These are phyloP conservation scores for Stephania cephalantha DNA, from an alignment of 164 flowering plant genomes.

Conservation along the genomic window DNA sequence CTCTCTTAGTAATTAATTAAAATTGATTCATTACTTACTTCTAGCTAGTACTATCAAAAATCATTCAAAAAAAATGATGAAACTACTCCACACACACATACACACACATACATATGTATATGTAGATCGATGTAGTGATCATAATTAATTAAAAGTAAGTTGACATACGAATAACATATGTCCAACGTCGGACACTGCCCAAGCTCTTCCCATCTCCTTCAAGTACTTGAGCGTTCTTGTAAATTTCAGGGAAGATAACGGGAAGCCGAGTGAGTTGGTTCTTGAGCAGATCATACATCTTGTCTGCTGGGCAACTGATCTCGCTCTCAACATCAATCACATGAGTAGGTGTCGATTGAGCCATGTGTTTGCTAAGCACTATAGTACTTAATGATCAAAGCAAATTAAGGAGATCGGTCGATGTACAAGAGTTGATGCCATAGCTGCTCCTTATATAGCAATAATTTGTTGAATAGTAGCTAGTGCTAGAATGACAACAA, in stretches of 20 bases:
- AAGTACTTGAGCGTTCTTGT: slow-evolving; percentile 18
- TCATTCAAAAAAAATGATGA: too few relatives aligned
- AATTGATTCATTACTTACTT: too few relatives aligned
- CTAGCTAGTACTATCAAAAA: too few relatives aligned
- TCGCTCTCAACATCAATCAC: slow-evolving; percentile 16
- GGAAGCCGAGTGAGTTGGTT: slow-evolving; percentile 20
- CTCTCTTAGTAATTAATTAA: too few relatives aligned
- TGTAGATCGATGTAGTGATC: too few relatives aligned
- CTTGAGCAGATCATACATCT: slow-evolving; percentile 19
- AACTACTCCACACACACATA: too few relatives aligned
- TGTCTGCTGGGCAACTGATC: slow-evolving; percentile 20
- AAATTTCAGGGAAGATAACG: slow-evolving; percentile 15
- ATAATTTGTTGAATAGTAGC: too few relatives aligned
- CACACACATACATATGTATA: too few relatives aligned
- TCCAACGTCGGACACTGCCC: slow-evolving; percentile 20
- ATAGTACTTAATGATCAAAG: background rate
- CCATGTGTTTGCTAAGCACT: background rate
- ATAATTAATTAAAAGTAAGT: too few relatives aligned
- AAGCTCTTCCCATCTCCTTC: slow-evolving; percentile 28
- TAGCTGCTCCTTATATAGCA: background rate
- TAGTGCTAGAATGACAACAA: too few relatives aligned
- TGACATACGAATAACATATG: slow-evolving; percentile 14
- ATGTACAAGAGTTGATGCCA: background rate
- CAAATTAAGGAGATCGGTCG: background rate
- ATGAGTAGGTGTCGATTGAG: slow-evolving; percentile 15